phyloP scores from a whole-genome alignment of 2,329 filamentous ascomycete genomes.

The Orbilia quercus region DNA sequence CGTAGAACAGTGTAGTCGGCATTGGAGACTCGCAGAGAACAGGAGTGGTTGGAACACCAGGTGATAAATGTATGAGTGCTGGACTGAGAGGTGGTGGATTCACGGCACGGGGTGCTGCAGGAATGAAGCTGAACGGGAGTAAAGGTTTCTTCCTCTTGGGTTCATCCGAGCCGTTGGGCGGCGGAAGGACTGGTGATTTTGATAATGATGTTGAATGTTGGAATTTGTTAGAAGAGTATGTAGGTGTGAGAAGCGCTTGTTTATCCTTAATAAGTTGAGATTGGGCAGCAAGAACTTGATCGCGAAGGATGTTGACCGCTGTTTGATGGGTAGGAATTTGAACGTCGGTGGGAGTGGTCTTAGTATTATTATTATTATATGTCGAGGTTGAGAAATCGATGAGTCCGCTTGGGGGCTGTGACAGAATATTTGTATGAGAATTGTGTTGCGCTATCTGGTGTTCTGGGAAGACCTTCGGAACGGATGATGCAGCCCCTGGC shows the following conservation, averaged over 20 bases:
- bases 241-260: constrained; percentile 39
- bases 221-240: constrained; percentile 26
- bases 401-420: constrained; percentile 40
- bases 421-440: constrained; percentile 40
- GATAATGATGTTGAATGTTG: constrained; percentile 17
- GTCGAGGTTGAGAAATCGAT: constrained; percentile 18
- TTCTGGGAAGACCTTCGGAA: constrained; percentile 45
- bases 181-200: constrained; percentile 12
- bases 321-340: constrained; percentile 4
- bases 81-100: constrained; percentile 15
- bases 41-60: constrained; percentile 26
- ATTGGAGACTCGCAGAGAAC: constrained; percentile 54
- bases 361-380: constrained; percentile 7
- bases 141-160: constrained; percentile 55
- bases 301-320: constrained; percentile 33
- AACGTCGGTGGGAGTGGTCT: background rate
- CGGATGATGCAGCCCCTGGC: constrained; percentile 36
- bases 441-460: constrained; percentile 35
- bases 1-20: constrained; percentile 55
- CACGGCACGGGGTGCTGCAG: constrained; percentile 55
- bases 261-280: constrained; percentile 49
- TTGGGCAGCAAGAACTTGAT: constrained; percentile 49
- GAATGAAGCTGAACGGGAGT: constrained; percentile 56
- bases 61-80: constrained; percentile 33
- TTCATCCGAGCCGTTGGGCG: constrained; percentile 55